Conservation (phyloP, 225 moss, liverwort and hornwort species). For the Polytrichum formosum region DNA sequence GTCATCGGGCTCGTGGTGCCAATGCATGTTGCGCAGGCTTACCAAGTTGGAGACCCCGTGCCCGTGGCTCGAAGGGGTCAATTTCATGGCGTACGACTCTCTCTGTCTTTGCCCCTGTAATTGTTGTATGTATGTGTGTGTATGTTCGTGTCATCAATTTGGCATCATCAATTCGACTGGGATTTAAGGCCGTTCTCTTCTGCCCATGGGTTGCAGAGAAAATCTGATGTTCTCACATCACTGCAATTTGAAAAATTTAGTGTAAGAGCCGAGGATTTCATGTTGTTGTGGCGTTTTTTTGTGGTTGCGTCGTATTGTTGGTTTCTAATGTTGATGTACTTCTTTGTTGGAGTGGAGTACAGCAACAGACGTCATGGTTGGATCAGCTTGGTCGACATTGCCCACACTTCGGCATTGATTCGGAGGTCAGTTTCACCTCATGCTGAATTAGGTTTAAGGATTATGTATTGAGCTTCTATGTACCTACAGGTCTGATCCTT, state of each 20-base stretch:
- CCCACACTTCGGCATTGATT: constrained; percentile 81
- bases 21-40: constrained; percentile 28
- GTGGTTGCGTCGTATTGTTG: too few relatives aligned
- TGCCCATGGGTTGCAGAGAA: neutral
- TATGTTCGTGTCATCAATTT: too few relatives aligned
- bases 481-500: too few relatives aligned
- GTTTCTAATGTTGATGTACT: constrained; percentile 2
- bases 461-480: too few relatives aligned
- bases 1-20: neutral
- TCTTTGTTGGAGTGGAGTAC: constrained; percentile 21
- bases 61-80: constrained; percentile 52
- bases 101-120: neutral
- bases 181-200: neutral
- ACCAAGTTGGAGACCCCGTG: constrained; percentile 64
- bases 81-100: constrained; percentile 44
- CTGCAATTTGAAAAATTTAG: neutral
- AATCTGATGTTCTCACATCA: neutral
- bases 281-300: neutral
- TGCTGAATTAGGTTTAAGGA: neutral
- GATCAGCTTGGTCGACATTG: constrained; percentile 96
- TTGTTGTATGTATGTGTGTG: neutral
- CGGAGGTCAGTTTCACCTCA: constrained; percentile 57
- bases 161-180: neutral
- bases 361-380: constrained; percentile 80
- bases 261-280: neutral